Evolutionary conservation across 257 asterid species (phyloP).

Genomic region (Primulina tabacum): DNA sequence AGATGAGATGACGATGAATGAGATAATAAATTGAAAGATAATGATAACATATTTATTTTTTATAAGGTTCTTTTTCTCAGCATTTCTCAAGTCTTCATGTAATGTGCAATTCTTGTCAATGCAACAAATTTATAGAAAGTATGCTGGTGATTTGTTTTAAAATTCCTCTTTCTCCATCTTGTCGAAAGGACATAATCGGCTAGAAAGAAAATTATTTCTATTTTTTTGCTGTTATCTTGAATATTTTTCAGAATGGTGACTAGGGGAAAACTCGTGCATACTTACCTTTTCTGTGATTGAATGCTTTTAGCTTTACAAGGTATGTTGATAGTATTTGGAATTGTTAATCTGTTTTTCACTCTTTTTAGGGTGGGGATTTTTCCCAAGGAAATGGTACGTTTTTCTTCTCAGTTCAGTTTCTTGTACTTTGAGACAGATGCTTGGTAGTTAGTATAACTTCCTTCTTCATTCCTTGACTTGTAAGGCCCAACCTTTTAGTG

Average conservation of each 20-base stretch:
- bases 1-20: no score
- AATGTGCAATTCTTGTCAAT: not conserved
- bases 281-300: not conserved
- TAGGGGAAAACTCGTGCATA: not conserved
- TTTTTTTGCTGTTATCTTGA: not conserved
- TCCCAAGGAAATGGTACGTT: constrained; percentile 93
- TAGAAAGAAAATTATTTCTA: no score
- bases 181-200: not conserved
- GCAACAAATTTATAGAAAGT: not conserved
- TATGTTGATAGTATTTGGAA: constrained; percentile 6
- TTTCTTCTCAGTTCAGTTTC: constrained; percentile 51
- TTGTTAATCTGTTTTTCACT: constrained; percentile 26
- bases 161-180: not conserved
- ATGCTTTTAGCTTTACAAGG: not conserved
- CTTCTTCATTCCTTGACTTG: constrained; percentile 66
- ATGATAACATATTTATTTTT: no score
- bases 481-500: constrained; percentile 73
- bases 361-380: constrained; percentile 92
- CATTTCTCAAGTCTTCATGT: not conserved
- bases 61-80: not conserved
- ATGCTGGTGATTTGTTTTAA: not conserved
- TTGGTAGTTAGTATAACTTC: constrained; percentile 39
- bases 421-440: constrained; percentile 59
- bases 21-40: no score
- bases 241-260: not conserved